A percentile compares a stretch with the other conserved stretches of the same genome.
Evolutionary conservation across 345 rosid genomes (phyloP).

Genomic region (Syzygium grande): DNA sequence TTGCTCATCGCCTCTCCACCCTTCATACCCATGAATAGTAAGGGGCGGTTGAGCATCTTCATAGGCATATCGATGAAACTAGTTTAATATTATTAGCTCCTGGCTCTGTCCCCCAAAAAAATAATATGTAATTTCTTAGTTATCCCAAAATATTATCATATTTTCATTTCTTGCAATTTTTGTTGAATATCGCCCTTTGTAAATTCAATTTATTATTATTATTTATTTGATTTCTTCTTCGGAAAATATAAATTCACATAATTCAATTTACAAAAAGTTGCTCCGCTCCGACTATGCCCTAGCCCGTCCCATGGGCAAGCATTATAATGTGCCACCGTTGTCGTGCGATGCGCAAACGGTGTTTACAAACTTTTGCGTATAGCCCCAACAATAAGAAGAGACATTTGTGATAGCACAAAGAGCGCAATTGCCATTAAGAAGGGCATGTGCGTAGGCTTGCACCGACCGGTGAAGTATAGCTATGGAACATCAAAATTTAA

Average conservation of each 20-base stretch:
- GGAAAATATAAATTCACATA: too few species aligned
- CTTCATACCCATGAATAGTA: too few species aligned
- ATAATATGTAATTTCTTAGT: neutral
- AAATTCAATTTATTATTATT: neutral
- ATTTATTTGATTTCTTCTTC: neutral
- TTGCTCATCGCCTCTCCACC: too few species aligned
- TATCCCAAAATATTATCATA: neutral
- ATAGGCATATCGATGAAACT: too few species aligned
- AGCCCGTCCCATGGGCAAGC: neutral
- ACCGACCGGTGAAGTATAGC: neutral
- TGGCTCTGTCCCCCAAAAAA: too few species aligned
- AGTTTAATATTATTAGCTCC: too few species aligned
- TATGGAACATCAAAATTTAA: neutral
- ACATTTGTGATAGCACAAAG: neutral
- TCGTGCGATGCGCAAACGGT: neutral
- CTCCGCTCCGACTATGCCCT: neutral
- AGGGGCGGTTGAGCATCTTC: too few species aligned
- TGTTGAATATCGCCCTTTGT: neutral
- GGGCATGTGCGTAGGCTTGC: too few species aligned
- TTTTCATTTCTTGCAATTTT: neutral
- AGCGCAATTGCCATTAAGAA: neutral
- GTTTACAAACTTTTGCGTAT: neutral
- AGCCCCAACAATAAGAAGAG: neutral
- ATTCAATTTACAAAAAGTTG: fast-evolving
- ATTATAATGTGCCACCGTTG: neutral